Evolutionary conservation across 352 stramenopile genomes (phyloP), one percentile per base, ranked within the genome.

Genomic region (Globisporangium polare): DNA sequence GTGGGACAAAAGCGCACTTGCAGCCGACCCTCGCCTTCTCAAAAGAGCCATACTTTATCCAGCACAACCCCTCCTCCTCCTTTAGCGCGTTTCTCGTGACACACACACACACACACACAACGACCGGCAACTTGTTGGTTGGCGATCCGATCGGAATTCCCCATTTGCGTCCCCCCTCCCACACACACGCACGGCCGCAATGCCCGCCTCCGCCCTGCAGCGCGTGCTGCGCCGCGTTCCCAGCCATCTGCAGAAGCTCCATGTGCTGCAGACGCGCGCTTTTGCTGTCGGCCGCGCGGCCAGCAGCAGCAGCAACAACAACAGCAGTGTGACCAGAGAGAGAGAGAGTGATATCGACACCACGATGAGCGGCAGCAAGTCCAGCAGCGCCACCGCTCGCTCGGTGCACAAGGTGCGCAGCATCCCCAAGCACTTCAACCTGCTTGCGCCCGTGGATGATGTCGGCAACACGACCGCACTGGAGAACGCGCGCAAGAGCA

Each of bases 351-450:
- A 51, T 5, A 0, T 43, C 13, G 9, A 18, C 27, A 27, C 31
- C 5, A 5, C 41, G 6, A 53, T 20, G 18, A 31, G 29, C 29
- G 17, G 6, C 7, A n/a, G 12, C 29, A 24, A 31, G 18, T 17
- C 9, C 18, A 13, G 18, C 17, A 13, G 6, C 17, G 18, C 26
- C 26, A 20, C 15, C 27, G 9, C 49, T 9, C 54, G 54, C 26
- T 60, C 41, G 24, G 41, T 50, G 37, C 45, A 46, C 22, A 45
- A 63, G 29, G 33, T 51, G 58, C 50, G 39, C 47, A 72, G 29
- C 17, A 67, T 47, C 59, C 63, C 12, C 15, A 58, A 60, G 39
- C 59, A 60, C 45, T 71, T 71, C 50, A 65, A 71, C 54, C 57
- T 68, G 29, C 54, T 71, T 12, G 60, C 35, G 10, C 26, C 55